phyloP scores from a whole-genome alignment of 2,329 filamentous ascomycete species.

The Alternaria sp. region DNA sequence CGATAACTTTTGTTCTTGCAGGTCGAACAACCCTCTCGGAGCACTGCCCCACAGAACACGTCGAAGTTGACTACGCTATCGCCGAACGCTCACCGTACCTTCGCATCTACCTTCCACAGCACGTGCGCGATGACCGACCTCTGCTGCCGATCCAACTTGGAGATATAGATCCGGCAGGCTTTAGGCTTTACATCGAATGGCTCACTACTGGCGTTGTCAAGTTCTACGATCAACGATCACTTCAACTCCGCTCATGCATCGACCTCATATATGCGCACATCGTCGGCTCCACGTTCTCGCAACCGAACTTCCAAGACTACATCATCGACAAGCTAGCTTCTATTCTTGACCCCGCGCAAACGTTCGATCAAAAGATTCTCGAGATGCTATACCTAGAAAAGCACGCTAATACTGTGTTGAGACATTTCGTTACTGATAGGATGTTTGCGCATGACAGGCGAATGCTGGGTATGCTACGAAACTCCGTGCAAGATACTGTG shows the following conservation, averaged over 20 bases:
- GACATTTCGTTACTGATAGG: no score
- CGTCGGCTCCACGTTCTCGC: slow-evolving; percentile 14
- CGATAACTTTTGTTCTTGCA: slow-evolving; percentile 12
- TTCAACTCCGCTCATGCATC: slow-evolving; percentile 13
- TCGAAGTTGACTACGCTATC: slow-evolving; percentile 1
- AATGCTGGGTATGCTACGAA: slow-evolving; percentile 16
- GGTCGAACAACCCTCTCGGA: slow-evolving; percentile 15
- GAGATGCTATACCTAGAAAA: slow-evolving; percentile 14
- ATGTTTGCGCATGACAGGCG: slow-evolving; percentile 18
- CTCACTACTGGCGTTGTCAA: slow-evolving; percentile 2
- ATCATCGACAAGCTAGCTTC: slow-evolving; percentile 12
- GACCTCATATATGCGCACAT: slow-evolving; percentile 27
- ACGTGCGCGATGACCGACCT: not conserved
- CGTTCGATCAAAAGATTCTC: slow-evolving; percentile 8
- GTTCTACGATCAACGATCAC: not conserved
- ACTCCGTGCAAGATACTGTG: not conserved
- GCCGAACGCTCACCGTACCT: slow-evolving; percentile 18
- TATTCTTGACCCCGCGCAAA: slow-evolving; percentile 8
- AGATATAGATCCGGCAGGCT: slow-evolving; percentile 16
- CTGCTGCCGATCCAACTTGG: slow-evolving; percentile 2
- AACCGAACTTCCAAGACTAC: slow-evolving; percentile 20
- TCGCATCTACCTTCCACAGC: not conserved
- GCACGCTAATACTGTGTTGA: no score
- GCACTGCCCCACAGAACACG: slow-evolving; percentile 5
- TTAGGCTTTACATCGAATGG: slow-evolving; percentile 22